Evolutionary conservation across 164 flowering plant species (phyloP), one percentile per base, ranked within the genome.

Genomic region (Piper longum): DNA sequence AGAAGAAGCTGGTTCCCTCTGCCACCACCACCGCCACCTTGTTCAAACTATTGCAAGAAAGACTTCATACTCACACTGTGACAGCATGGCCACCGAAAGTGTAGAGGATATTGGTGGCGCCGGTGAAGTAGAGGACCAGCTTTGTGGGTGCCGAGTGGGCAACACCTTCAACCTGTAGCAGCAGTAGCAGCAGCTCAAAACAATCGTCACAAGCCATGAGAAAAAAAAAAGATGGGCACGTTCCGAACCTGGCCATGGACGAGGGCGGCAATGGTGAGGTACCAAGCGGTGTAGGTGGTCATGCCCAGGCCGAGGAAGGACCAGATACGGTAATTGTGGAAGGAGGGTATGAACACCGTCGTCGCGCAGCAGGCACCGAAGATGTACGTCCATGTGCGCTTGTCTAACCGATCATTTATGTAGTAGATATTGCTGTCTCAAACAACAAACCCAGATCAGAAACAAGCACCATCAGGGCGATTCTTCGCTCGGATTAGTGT

Each of bases 251-350:
- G 95, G 36, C 36, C 36, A 26, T 26, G 36, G 36, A 26, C 36
- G 36, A 26, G 36, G 36, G 36, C 36, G 36, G 73, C 98, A 5
- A 86, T 75, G 72, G 95, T 70, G 66, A 91, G 14, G 72, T 91
- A 91, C 98, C 98, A 91, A 18, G 98, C 96, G 0, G 98, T 89
- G 70, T 87, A 91, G 6, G 96, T 91, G 65, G 98, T 91, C 98
- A 91, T 91, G 4, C 87, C 95, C 54, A 91, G 92, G 12, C 98
- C 98, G 4, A 91, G 75, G 66, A 26, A 26, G 36, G 36, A 26
- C 36, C 36, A 26, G 36, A 26, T 26, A 26, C 36, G 36, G 36
- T 26, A 26, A 26, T 26, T 26, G 36, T 26, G 36, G 36, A 26
- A 26, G 36, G 36, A 26, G 36, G 36, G 36, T 26, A 26, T 26